phyloP scores from a whole-genome alignment of 2,329 filamentous ascomycete genomes.

The Metarhizium humberi region DNA sequence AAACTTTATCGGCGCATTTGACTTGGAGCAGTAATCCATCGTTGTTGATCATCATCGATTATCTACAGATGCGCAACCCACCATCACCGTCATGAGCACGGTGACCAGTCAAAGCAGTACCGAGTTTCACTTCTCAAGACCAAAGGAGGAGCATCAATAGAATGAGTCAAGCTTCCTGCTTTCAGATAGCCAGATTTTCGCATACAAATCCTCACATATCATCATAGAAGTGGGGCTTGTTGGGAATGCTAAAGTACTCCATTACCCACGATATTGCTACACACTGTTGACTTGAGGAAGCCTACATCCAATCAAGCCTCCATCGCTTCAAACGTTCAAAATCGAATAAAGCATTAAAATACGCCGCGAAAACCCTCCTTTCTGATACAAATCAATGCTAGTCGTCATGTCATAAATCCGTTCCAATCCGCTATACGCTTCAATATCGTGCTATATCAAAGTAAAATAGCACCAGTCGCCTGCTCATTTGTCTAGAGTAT shows the following conservation, averaged over 20 bases:
- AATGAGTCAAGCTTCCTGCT: too few species aligned
- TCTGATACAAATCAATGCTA: background rate
- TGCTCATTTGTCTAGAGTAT: background rate
- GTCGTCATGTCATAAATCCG: background rate
- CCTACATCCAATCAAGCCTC: background rate
- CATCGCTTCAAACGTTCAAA: background rate
- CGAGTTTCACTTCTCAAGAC: too few species aligned
- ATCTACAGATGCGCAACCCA: too few species aligned
- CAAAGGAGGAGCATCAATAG: too few species aligned
- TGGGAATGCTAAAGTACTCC: background rate
- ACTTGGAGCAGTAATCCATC: too few species aligned
- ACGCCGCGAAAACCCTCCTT: background rate
- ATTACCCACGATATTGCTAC: background rate
- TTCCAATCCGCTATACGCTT: background rate
- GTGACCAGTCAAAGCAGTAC: too few species aligned
- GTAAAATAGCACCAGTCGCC: constrained; percentile 1
- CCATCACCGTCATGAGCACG: too few species aligned
- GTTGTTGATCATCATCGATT: too few species aligned
- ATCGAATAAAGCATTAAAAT: background rate
- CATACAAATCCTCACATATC: background rate
- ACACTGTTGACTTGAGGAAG: background rate
- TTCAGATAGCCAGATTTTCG: too few species aligned
- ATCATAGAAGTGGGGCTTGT: background rate
- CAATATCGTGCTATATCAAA: background rate
- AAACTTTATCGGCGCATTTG: too few species aligned